Conservation (phyloP, 192 early-diverging fungal species). For the Anaeromyces robustus region DNA sequence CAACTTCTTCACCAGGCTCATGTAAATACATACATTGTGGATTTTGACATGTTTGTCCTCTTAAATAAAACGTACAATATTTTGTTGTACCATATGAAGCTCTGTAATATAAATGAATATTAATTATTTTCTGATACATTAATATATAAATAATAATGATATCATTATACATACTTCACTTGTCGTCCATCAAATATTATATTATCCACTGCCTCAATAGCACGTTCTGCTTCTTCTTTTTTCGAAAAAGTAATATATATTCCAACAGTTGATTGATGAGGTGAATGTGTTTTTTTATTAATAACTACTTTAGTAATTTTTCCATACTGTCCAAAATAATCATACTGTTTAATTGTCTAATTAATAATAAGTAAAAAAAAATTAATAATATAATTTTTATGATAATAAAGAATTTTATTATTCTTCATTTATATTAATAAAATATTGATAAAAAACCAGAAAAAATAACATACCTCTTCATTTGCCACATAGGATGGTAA, state of each 20-base stretch:
- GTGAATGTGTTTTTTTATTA: conserved; percentile 23
- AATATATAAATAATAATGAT: not conserved
- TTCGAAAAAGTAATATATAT: conserved; percentile 84
- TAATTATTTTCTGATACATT: not conserved
- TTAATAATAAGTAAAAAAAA: not conserved
- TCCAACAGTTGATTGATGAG: conserved; percentile 22
- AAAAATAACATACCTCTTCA: conserved; percentile 81
- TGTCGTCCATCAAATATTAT: conserved; percentile 65
- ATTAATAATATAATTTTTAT: too few relatives aligned
- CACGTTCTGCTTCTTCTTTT: conserved; percentile 81
- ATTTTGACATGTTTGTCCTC: conserved; percentile 81
- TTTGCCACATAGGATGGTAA: conserved; percentile 67
- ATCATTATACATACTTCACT: conserved; percentile 46
- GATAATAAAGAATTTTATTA: too few relatives aligned
- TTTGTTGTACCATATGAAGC: conserved; percentile 96
- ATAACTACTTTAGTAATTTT: conserved; percentile 89
- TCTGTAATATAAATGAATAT: conserved; percentile 15
- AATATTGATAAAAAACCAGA: too few relatives aligned
- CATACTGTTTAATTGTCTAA: conserved; percentile 58
- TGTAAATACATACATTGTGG: conserved; percentile 91
- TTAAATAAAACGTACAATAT: conserved; percentile 92
- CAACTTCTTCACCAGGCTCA: conserved; percentile 81
- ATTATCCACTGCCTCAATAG: conserved; percentile 89
- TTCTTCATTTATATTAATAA: too few relatives aligned
- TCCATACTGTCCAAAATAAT: conserved; percentile 98